A percentile compares a stretch with the other conserved stretches of the same genome.
These are phyloP conservation scores for Anthostomella pinea DNA, from an alignment of 2,329 filamentous ascomycete species.

Conservation along the genomic window DNA sequence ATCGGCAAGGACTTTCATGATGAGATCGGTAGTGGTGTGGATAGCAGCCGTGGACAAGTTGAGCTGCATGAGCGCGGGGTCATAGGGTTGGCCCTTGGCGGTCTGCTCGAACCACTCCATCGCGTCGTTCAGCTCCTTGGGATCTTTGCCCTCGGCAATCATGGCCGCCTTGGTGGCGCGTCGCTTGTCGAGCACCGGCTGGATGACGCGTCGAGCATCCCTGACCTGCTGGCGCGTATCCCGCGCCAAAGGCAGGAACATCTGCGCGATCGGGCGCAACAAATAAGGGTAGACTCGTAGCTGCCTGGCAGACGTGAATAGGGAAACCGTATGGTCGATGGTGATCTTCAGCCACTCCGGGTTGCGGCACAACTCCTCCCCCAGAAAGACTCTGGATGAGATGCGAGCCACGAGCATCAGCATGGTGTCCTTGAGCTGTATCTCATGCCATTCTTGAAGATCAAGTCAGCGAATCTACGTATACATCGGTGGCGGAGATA, in stretches of 20 bases:
- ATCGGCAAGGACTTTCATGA: conserved; percentile 37
- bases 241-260: conserved; percentile 42
- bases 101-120: conserved; percentile 39
- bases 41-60: conserved; percentile 32
- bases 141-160: too few species aligned
- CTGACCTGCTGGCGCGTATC: too few species aligned
- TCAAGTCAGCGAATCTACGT: conserved; percentile 2
- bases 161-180: too few species aligned
- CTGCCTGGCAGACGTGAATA: conserved; percentile 27
- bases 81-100: conserved; percentile 26
- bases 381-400: conserved; percentile 45
- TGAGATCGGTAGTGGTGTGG: conserved; percentile 34
- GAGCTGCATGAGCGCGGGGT: conserved; percentile 29
- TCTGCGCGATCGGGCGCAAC: conserved; percentile 38
- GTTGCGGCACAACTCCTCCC: conserved; percentile 40
- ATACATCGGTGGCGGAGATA: too few species aligned
- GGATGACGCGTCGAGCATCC: too few species aligned
- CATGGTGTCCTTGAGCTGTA: conserved; percentile 30
- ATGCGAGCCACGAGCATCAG: conserved; percentile 42
- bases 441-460: conserved; percentile 37
- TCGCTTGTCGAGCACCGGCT: too few species aligned
- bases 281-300: conserved; percentile 37
- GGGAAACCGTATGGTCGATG: conserved; percentile 35
- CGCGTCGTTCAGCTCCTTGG: too few species aligned
- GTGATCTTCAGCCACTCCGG: conserved; percentile 41